Conservation (phyloP, 768 basidiomycete genomes). For the Lentinula guzmanii region DNA sequence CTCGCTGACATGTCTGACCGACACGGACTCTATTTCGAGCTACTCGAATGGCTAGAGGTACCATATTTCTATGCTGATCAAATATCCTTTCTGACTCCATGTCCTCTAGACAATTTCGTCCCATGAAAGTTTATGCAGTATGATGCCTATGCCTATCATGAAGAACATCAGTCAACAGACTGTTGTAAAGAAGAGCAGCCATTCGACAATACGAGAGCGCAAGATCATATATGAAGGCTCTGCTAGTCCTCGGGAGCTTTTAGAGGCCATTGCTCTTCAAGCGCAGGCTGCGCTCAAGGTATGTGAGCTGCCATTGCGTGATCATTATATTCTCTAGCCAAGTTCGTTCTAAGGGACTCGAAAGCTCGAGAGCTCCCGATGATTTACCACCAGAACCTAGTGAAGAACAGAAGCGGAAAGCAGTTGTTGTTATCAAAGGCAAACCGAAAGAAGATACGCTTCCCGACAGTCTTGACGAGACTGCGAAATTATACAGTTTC, state of each 20-base stretch:
- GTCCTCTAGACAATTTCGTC: constrained; percentile 74
- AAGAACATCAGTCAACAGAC: constrained; percentile 65
- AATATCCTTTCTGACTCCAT: constrained; percentile 6
- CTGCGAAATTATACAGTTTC: constrained; percentile 70
- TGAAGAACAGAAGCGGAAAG: constrained; percentile 88
- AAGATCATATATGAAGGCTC: constrained; percentile 88
- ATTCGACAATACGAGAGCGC: constrained; percentile 59
- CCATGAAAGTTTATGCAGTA: constrained; percentile 88
- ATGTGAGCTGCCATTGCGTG: background rate
- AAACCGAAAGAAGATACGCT: constrained; percentile 55
- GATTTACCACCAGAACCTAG: constrained; percentile 60
- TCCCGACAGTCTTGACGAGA: constrained; percentile 57
- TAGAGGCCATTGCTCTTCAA: constrained; percentile 90
- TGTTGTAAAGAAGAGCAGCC: constrained; percentile 48
- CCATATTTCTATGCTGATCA: background rate
- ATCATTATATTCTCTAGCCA: background rate
- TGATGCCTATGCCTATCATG: constrained; percentile 98
- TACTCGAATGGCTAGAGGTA: constrained; percentile 92
- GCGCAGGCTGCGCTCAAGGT: constrained; percentile 72
- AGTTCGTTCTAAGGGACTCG: constrained; percentile 54
- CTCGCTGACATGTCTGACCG: constrained; percentile 93
- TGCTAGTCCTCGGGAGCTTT: constrained; percentile 82
- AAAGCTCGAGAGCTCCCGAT: constrained; percentile 51
- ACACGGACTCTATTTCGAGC: constrained; percentile 75
- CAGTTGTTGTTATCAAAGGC: constrained; percentile 50